phyloP scores from a whole-genome alignment of 208 protist genomes.

The Crithidia thermophila region DNA sequence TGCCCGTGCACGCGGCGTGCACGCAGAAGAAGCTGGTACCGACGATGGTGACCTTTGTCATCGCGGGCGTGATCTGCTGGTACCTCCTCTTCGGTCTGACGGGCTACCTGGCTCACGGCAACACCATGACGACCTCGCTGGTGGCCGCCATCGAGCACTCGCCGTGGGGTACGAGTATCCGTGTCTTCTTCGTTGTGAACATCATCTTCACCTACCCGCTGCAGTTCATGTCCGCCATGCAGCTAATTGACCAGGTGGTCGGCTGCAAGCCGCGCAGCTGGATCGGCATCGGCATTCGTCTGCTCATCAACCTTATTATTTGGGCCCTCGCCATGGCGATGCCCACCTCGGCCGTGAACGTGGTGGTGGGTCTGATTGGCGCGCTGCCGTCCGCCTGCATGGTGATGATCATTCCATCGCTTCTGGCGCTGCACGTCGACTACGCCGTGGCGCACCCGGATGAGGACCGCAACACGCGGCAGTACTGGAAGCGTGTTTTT shows the following conservation, averaged over 20 bases:
- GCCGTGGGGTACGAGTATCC: conserved; percentile 54
- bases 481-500: conserved; percentile 62
- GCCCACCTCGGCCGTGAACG: conserved; percentile 57
- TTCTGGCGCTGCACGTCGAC: conserved; percentile 54
- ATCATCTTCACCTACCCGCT: conserved; percentile 78
- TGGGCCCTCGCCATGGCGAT: conserved; percentile 64
- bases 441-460: conserved; percentile 58
- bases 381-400: conserved; percentile 76
- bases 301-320: conserved; percentile 67
- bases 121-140: conserved; percentile 46
- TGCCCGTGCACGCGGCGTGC: conserved; percentile 71
- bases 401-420: conserved; percentile 68
- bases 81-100: conserved; percentile 73
- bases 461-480: conserved; percentile 40
- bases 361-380: conserved; percentile 71
- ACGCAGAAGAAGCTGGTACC: conserved; percentile 62
- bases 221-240: conserved; percentile 81
- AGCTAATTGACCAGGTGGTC: conserved; percentile 67
- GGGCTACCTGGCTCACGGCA: conserved; percentile 73
- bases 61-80: conserved; percentile 41
- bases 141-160: conserved; percentile 42
- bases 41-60: conserved; percentile 51
- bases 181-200: conserved; percentile 50
- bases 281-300: conserved; percentile 54
- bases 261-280: conserved; percentile 55